Evolutionary conservation across 192 early-diverging fungal genomes (phyloP).

Genomic region (Cetraspora pellucida): DNA sequence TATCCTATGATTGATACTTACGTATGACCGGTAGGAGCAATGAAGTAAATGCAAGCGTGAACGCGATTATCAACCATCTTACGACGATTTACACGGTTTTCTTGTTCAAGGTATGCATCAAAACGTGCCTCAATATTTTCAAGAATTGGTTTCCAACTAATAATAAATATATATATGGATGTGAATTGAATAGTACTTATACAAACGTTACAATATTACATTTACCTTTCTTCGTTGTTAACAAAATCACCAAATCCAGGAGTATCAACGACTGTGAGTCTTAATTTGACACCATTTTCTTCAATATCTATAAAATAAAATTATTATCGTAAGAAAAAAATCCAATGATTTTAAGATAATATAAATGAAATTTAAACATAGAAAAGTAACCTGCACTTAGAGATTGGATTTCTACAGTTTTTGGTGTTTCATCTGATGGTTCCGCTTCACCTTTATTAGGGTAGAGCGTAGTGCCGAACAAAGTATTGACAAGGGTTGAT

Average conservation of each 20-base stretch:
- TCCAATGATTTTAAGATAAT: neutral
- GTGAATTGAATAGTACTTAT: too few species aligned
- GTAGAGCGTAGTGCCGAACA: conserved; percentile 90
- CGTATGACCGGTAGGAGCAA: conserved; percentile 94
- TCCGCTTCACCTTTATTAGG: conserved; percentile 76
- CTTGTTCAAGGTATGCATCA: conserved; percentile 90
- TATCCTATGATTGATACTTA: conserved; percentile 42
- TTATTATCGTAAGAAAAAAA: neutral
- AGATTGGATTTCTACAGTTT: conserved; percentile 79
- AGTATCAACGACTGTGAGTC: conserved; percentile 94
- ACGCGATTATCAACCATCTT: conserved; percentile 93
- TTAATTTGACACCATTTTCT: conserved; percentile 93
- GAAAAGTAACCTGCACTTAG: conserved; percentile 58
- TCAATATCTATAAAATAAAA: conserved; percentile 72
- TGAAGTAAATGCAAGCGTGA: conserved; percentile 96
- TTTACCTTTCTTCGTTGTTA: conserved; percentile 94
- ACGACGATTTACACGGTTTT: conserved; percentile 85
- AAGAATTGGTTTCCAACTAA: conserved; percentile 95
- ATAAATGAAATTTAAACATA: neutral
- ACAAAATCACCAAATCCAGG: conserved; percentile 98
- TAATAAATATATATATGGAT: neutral
- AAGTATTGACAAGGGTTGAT: conserved; percentile 96
- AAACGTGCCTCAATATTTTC: conserved; percentile 96
- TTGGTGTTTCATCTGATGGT: conserved; percentile 62
- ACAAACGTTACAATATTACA: too few species aligned